Evolutionary conservation across 768 basidiomycete species (phyloP).

Genomic region (Auricularia sp.): DNA sequence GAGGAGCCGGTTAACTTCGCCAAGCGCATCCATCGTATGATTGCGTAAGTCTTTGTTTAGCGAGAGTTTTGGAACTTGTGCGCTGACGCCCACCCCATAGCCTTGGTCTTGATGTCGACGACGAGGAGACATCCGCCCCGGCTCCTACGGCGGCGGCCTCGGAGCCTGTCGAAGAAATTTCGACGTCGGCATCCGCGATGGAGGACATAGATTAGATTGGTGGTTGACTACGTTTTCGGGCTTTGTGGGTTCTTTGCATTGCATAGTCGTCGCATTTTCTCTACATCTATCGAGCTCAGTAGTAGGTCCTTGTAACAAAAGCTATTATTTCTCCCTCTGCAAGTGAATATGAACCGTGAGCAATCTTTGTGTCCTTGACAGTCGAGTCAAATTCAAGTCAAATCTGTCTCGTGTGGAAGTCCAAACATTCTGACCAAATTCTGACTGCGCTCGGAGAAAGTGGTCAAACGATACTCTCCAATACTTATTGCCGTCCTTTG

Average conservation of each 20-base stretch:
- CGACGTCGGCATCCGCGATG: conserved; percentile 73
- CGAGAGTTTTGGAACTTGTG: neutral
- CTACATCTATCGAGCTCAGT: conserved; percentile 16
- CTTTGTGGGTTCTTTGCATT: neutral
- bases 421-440: neutral
- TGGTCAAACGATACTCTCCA: no score
- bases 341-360: neutral
- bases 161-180: conserved; percentile 39
- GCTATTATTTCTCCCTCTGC: neutral
- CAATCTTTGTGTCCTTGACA: neutral
- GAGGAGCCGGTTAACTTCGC: conserved; percentile 93
- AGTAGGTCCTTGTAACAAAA: neutral
- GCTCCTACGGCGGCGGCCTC: conserved; percentile 37
- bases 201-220: conserved; percentile 82
- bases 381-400: neutral
- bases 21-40: conserved; percentile 96
- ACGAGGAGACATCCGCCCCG: conserved; percentile 49
- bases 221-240: neutral
- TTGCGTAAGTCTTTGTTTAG: conserved; percentile 43
- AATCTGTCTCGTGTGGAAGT: neutral
- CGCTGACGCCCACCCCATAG: conserved; percentile 21
- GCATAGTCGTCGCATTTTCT: conserved; percentile 12
- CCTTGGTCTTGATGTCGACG: conserved; percentile 82
- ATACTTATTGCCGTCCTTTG: no score
- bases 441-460: neutral